These are phyloP conservation scores for Fusarium concolor DNA, from an alignment of 2,329 filamentous ascomycete genomes.

Conservation along the genomic window DNA sequence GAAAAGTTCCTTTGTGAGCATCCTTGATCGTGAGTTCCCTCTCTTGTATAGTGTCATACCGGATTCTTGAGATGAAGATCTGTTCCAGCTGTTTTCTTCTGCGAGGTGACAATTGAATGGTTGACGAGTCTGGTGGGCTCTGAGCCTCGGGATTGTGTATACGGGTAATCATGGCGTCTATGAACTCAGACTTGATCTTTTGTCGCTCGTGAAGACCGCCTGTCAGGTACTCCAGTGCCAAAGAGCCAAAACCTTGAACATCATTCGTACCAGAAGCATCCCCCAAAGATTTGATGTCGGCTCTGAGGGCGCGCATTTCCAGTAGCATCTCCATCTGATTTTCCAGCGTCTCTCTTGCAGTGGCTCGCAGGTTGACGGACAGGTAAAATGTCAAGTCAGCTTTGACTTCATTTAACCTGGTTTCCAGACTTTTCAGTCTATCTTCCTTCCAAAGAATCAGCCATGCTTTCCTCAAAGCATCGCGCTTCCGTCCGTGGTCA, in stretches of 20 bases:
- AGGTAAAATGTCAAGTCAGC: background rate
- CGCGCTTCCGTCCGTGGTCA: background rate
- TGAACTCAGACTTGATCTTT: background rate
- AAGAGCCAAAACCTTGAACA: background rate
- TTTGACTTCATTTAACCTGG: background rate
- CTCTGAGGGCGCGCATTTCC: background rate
- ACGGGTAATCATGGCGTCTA: background rate
- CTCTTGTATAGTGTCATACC: constrained; percentile 21
- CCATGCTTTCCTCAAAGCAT: constrained; percentile 2
- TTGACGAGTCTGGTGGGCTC: background rate
- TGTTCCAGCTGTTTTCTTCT: background rate
- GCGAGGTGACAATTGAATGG: background rate
- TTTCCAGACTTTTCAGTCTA: background rate
- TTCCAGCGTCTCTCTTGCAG: background rate
- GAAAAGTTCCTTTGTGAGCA: constrained; percentile 15
- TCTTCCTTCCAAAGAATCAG: constrained; percentile 5
- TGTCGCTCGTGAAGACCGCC: background rate
- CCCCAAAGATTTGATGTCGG: background rate
- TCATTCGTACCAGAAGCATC: background rate
- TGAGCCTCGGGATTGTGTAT: background rate
- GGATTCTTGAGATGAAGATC: constrained; percentile 1
- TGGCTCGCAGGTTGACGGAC: background rate
- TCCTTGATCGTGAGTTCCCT: constrained; percentile 20
- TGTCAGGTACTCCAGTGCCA: background rate
- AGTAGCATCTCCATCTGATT: background rate